Evolutionary conservation across 176 grass and related monocot genomes (phyloP).

Genomic region (Triticum timopheevii): DNA sequence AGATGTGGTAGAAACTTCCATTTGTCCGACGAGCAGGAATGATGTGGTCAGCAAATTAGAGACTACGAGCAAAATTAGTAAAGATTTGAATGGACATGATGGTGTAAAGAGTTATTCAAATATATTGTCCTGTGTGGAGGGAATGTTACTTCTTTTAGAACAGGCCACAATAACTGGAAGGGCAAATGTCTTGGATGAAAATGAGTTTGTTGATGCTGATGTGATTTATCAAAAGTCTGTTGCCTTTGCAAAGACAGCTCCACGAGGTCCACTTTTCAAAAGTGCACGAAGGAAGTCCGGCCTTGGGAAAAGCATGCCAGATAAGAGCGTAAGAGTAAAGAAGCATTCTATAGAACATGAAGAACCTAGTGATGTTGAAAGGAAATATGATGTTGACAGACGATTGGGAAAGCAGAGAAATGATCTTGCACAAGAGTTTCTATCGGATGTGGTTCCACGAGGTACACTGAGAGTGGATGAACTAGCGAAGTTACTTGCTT

Average conservation of each 20-base stretch:
- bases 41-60: constrained; percentile 22
- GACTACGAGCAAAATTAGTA: neutral
- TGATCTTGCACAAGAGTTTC: constrained; percentile 40
- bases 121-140: constrained; percentile 48
- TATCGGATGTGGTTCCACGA: constrained; percentile 60
- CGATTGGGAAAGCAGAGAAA: constrained; percentile 37
- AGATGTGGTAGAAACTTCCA: constrained; percentile 29
- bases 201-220: constrained; percentile 57
- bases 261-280: constrained; percentile 37
- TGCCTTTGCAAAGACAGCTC: constrained; percentile 63
- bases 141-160: constrained; percentile 58
- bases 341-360: constrained; percentile 33
- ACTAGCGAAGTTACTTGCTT: constrained; percentile 81
- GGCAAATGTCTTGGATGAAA: constrained; percentile 56
- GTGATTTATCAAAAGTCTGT: constrained; percentile 62
- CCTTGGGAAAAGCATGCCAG: neutral
- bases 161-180: constrained; percentile 63
- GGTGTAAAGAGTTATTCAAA: constrained; percentile 1
- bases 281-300: constrained; percentile 31
- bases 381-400: constrained; percentile 24
- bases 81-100: constrained; percentile 28
- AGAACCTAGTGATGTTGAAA: constrained; percentile 21
- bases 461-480: constrained; percentile 82
- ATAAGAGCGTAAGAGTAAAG: constrained; percentile 28
- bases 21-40: neutral